Evolutionary conservation across 495 filamentous ascomycete species (phyloP), one percentile per base, ranked within the genome.

Genomic region (Penicillium psychrofluorescens): DNA sequence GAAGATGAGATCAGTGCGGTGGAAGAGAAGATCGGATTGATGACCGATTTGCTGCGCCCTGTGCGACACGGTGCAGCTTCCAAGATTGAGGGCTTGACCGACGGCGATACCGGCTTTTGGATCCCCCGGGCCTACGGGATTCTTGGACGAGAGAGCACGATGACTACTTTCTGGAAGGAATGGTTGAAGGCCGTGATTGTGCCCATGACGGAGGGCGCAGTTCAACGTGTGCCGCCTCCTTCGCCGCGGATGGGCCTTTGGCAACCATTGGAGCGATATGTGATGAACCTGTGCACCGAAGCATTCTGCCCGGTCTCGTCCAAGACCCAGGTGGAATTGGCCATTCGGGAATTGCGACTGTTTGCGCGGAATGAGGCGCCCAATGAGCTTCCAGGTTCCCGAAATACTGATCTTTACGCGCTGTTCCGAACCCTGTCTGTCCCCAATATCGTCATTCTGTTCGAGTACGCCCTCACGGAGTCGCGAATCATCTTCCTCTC

Each of bases 111-210:
- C 33, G 92, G 92, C 6, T 83, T 98, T 43, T 98, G 92, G 92
- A 90, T 90, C 36, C 92, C 92, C 43, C 79, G 92, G 45, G 87
- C 91, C 6, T 98, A 91, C 59, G 92, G 92, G 40, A 84, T 98
- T 43, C 76, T 98, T 45, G 92, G 92, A 30, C 79, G 89, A 43
- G 91, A 98, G 59, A 71, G 71, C 27, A 84, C 77, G 42, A 76
- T 92, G 71, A 88, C 90, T 38, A 83, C 79, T 41, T 98, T 98
- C 68, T 97, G 92, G 92, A 98, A 98, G 62, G 92, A 98, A 59
- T 98, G 92, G 92, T 74, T 98, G 34, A 81, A 86, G 62, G 92
- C 90, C 8, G 76, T 98, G 13, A 75, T 90, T 27, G 89, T 95
- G 34, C 92, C 92, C 11, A 96, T 96, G 92, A 89, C 81, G 11